Evolutionary conservation across 73 alveolate genomes (phyloP).

Genomic region (Paramecium bursaria): DNA sequence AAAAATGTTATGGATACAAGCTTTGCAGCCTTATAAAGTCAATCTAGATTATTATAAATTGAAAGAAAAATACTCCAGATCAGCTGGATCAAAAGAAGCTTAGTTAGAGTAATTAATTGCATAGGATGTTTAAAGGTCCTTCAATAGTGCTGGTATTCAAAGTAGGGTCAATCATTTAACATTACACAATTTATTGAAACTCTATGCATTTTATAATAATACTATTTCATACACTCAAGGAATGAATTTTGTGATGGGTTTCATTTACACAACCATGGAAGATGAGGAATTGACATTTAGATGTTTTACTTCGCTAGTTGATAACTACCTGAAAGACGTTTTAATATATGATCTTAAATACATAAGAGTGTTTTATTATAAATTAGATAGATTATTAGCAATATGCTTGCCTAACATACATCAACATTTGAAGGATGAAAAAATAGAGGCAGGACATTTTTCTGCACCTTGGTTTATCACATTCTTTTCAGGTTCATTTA

Average conservation of each 20-base stretch:
- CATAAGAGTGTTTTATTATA: constrained; percentile 44
- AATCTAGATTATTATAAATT: constrained; percentile 34
- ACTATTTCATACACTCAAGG: constrained; percentile 93
- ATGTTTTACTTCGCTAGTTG: constrained; percentile 60
- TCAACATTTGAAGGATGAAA: constrained; percentile 30
- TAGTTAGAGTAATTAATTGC: constrained; percentile 31
- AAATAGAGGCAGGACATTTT: constrained; percentile 53
- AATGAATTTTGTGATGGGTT: constrained; percentile 94
- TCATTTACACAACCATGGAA: constrained; percentile 79
- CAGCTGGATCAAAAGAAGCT: constrained; percentile 44
- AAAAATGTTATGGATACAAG: constrained; percentile 4
- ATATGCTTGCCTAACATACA: constrained; percentile 36
- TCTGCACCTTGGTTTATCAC: constrained; percentile 56
- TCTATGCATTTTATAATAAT: constrained; percentile 87
- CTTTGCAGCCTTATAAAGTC: neutral
- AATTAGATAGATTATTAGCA: constrained; percentile 43
- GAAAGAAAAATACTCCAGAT: constrained; percentile 34
- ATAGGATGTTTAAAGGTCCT: constrained; percentile 30
- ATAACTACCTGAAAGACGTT: constrained; percentile 21
- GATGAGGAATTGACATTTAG: constrained; percentile 82
- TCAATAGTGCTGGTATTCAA: constrained; percentile 35
- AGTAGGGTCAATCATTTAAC: constrained; percentile 38
- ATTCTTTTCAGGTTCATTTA: constrained; percentile 18
- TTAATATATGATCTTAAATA: constrained; percentile 28
- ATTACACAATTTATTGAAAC: constrained; percentile 74